Evolutionary conservation across 768 basidiomycete genomes (phyloP).

Genomic region (Russula brevipes): DNA sequence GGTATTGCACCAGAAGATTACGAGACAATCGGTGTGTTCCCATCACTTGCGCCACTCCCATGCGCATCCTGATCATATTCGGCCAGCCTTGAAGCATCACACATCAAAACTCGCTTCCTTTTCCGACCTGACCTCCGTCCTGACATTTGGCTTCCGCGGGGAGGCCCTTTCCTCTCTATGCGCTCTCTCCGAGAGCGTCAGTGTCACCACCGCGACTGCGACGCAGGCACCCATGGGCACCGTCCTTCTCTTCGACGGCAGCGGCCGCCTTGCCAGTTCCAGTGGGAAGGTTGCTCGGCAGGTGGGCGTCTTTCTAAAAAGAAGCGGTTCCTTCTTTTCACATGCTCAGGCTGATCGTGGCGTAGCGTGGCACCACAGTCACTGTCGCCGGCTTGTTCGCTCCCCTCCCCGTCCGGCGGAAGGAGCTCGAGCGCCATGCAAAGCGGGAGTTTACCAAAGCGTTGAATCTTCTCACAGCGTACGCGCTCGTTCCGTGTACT

Average conservation of each 20-base stretch:
- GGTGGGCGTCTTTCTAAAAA: slow-evolving; percentile 38
- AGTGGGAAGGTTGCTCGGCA: slow-evolving; percentile 66
- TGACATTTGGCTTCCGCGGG: slow-evolving; percentile 91
- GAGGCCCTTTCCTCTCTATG: slow-evolving; percentile 95
- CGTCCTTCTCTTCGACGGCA: slow-evolving; percentile 63
- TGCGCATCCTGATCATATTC: neutral
- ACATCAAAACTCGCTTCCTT: slow-evolving; percentile 87
- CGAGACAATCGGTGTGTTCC: slow-evolving; percentile 62
- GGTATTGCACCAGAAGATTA: slow-evolving; percentile 80
- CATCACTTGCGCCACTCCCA: neutral
- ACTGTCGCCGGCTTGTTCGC: slow-evolving; percentile 65
- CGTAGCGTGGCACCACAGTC: slow-evolving; percentile 83
- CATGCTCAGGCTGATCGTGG: neutral
- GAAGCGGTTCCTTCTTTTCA: neutral
- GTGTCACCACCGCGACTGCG: slow-evolving; percentile 67
- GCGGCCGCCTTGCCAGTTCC: slow-evolving; percentile 53
- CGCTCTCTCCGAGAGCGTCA: slow-evolving; percentile 66
- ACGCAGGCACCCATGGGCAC: slow-evolving; percentile 74
- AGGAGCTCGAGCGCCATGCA: slow-evolving; percentile 82
- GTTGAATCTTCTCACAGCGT: slow-evolving; percentile 74
- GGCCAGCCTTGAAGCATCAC: slow-evolving; percentile 78
- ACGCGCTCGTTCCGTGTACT: slow-evolving; percentile 80
- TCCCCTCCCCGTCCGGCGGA: slow-evolving; percentile 82
- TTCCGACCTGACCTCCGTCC: slow-evolving; percentile 63
- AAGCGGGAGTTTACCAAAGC: slow-evolving; percentile 90